A percentile compares a stretch with the other conserved stretches of the same genome.
phyloP scores from a whole-genome alignment of 116 monocot species.

The Dioscorea cayenensis region DNA sequence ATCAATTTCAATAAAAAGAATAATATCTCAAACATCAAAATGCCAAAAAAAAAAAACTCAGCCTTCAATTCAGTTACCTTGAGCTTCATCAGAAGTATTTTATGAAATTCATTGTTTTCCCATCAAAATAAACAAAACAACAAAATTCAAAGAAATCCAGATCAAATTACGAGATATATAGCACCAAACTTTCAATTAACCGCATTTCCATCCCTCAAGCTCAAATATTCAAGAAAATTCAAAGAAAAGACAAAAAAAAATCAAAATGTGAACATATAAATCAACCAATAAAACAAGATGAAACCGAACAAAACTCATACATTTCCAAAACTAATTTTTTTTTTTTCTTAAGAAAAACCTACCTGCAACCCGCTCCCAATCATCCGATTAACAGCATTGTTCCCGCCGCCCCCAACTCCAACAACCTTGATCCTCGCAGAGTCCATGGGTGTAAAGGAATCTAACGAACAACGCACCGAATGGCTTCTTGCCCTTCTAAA shows the following conservation, averaged over 20 bases:
- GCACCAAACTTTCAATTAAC: too few species aligned
- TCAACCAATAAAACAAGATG: neutral
- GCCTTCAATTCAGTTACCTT: too few species aligned
- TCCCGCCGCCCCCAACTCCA: slow-evolving; percentile 96
- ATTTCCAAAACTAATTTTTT: neutral
- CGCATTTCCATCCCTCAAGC: too few species aligned
- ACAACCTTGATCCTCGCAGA: slow-evolving; percentile 90
- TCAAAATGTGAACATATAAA: neutral
- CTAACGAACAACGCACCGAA: slow-evolving; percentile 31
- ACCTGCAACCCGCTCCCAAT: slow-evolving; percentile 90
- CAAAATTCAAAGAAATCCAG: too few species aligned
- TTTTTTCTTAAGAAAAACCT: neutral
- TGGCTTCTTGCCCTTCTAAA: slow-evolving; percentile 2
- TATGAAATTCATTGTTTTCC: too few species aligned
- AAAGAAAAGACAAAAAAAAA: neutral
- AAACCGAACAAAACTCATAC: neutral
- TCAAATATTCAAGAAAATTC: too few species aligned
- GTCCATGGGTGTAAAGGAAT: slow-evolving; percentile 51
- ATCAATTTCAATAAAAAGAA: too few species aligned
- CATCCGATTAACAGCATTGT: slow-evolving; percentile 98
- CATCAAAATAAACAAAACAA: too few species aligned
- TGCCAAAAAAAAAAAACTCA: too few species aligned
- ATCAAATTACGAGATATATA: too few species aligned
- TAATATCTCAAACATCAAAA: too few species aligned
- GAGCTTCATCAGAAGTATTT: too few species aligned